Conservation (phyloP, 1,284 basidiomycete genomes). For the Austroboletus niveus region DNA sequence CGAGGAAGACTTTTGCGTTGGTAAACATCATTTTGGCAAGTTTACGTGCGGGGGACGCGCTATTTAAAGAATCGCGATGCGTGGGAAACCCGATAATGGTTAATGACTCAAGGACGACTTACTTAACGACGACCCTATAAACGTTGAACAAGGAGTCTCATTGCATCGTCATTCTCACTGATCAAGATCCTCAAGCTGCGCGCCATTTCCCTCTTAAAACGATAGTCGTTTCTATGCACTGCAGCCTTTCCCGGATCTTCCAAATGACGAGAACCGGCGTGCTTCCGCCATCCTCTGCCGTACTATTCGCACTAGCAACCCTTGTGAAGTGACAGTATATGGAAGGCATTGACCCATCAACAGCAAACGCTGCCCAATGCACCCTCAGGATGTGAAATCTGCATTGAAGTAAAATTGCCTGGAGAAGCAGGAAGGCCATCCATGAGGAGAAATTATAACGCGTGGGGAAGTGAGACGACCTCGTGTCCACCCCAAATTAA, state of each 20-base stretch:
- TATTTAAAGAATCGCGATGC: no score
- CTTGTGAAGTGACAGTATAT: slow-evolving; percentile 50
- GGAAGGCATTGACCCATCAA: slow-evolving; percentile 59
- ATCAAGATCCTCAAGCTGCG: no score
- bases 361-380: slow-evolving; percentile 66
- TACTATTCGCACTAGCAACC: slow-evolving; percentile 14
- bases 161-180: no score
- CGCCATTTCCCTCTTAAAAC: no score
- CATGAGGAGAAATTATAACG: slow-evolving; percentile 18
- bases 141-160: no score
- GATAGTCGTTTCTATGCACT: no score
- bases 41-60: no score
- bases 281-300: slow-evolving; percentile 39
- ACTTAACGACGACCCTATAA: no score
- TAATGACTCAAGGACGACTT: no score
- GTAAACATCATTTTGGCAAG: slow-evolving; percentile 12
- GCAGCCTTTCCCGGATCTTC: no score
- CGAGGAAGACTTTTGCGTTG: slow-evolving; percentile 13
- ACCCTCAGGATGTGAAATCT: slow-evolving; percentile 73
- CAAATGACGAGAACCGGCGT: background rate
- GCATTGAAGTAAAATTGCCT: slow-evolving; percentile 54
- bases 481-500: slow-evolving; percentile 23
- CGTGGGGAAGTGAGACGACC: slow-evolving; percentile 27
- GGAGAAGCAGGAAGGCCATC: slow-evolving; percentile 27
- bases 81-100: no score